Percentiles rank a stretch among this genome's conserved stretches.
phyloP scores from a whole-genome alignment of 2,329 filamentous ascomycete genomes.

The Fusarium odoratissimum region DNA sequence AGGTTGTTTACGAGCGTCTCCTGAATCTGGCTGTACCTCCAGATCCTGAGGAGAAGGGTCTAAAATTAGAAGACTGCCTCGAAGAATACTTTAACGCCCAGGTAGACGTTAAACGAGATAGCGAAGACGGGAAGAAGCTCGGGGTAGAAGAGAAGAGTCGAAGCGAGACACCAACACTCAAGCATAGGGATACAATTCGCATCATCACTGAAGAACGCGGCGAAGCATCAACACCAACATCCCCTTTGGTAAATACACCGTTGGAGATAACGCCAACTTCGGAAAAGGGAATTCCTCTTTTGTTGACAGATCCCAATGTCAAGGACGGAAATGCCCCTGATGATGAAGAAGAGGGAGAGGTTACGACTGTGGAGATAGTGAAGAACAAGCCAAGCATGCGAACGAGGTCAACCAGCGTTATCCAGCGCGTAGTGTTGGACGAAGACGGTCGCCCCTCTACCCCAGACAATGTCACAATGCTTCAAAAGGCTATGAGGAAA shows the following conservation, averaged over 20 bases:
- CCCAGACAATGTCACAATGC: conserved; percentile 55
- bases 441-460: conserved; percentile 59
- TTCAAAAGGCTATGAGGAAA: conserved; percentile 58
- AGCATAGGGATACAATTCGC: conserved; percentile 50
- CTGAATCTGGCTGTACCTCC: conserved; percentile 91
- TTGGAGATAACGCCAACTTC: conserved; percentile 31
- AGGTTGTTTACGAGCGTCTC: conserved; percentile 90
- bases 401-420: conserved; percentile 68
- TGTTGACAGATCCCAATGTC: not conserved
- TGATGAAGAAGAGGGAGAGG: conserved; percentile 34
- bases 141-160: conserved; percentile 44
- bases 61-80: conserved; percentile 90
- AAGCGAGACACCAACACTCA: conserved; percentile 41
- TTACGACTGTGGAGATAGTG: conserved; percentile 34
- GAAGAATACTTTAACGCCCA: conserved; percentile 95
- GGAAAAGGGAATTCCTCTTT: conserved; percentile 24
- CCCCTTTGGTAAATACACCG: conserved; percentile 48
- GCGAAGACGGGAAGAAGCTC: conserved; percentile 64
- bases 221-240: conserved; percentile 49
- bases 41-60: conserved; percentile 73
- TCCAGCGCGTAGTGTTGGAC: conserved; percentile 68
- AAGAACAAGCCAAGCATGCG: conserved; percentile 53
- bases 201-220: conserved; percentile 50
- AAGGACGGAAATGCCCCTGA: conserved; percentile 19
- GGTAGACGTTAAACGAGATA: conserved; percentile 87